Evolutionary conservation across 148 eudicot genomes (phyloP).

Genomic region (Polygonum maritimum): DNA sequence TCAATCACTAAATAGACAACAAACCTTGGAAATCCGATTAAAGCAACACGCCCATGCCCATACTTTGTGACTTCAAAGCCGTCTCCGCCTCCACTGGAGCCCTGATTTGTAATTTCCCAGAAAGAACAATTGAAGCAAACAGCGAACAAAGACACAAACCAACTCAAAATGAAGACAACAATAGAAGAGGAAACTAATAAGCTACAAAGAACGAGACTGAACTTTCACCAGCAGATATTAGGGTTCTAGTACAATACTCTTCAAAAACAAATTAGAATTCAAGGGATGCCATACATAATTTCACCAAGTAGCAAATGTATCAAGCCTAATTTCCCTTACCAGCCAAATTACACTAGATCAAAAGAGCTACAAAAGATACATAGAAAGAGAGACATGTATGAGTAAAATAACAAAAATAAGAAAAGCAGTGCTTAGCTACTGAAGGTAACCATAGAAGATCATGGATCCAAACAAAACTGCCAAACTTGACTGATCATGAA

Average conservation of each 20-base stretch:
- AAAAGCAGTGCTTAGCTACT: neutral
- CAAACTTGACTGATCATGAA: neutral
- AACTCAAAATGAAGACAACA: neutral
- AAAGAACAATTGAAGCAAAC: neutral
- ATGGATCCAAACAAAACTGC: neutral
- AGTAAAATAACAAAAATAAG: neutral
- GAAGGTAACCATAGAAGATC: neutral
- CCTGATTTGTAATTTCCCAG: conserved; percentile 38
- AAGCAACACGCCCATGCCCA: conserved; percentile 98
- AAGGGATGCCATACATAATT: neutral
- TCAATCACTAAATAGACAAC: neutral
- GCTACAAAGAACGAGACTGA: neutral
- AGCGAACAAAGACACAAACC: neutral
- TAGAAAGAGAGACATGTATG: neutral
- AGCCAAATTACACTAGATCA: neutral
- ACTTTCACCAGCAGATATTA: neutral
- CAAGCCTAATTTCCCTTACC: neutral
- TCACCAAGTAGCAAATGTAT: neutral
- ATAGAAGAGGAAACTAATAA: neutral
- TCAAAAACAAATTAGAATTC: neutral
- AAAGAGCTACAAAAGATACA: neutral
- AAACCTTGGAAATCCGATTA: conserved; percentile 98
- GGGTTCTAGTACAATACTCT: neutral
- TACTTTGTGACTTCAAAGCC: conserved; percentile 98
- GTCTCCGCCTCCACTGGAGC: conserved; percentile 97